Evolutionary conservation across 2,329 filamentous ascomycete species (phyloP), one percentile per base, ranked within the genome.

Genomic region (Pseudopyrenochaeta lycopersici): DNA sequence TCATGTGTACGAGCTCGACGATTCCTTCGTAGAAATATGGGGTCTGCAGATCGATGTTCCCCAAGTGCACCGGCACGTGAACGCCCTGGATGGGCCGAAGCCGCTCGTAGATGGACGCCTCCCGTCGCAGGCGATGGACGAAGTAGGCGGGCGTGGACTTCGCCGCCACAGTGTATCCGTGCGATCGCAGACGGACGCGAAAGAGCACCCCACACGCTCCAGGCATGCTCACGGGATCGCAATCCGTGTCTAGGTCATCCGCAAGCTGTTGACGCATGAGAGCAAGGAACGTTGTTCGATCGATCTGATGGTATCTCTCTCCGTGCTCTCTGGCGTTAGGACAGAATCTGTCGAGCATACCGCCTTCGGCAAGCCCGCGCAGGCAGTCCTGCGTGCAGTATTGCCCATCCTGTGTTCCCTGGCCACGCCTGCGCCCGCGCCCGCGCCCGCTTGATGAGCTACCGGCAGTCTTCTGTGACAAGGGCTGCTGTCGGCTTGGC

Each of bases 141-240:
- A 68, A 67, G 46, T 63, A 39, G 31, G 48, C 29, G 14, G 59
- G 44, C n/a, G 62, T 80, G 18, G 74, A 75, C 60, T 83, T 82
- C 44, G 72, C 65, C 23, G 77, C 65, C 40, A 82, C 76, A 1
- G 73, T 79, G 64, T 82, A 82, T 54, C 77, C 73, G 55, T 80
- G 74, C 2, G 54, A 64, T 20, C 75, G 59, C 33, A 82, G 68
- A 7, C 73, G 77, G 3, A 82, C 62, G 48, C 72, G 65, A 57
- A 82, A 82, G 5, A 81, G 61, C 4, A 63, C 76, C 12, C 78
- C 73, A 7, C 74, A 69, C 1, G 76, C 59, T 4, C 79, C 75
- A 23, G 63, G 51, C n/a, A 63, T 17, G 7, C 62, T 54, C 0
- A 80, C 49, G 9, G 45, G 58, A 1, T 54, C 49, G 20, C 76